Evolutionary conservation across 331 rosid genomes (phyloP).

Genomic region (Arachis monticola): DNA sequence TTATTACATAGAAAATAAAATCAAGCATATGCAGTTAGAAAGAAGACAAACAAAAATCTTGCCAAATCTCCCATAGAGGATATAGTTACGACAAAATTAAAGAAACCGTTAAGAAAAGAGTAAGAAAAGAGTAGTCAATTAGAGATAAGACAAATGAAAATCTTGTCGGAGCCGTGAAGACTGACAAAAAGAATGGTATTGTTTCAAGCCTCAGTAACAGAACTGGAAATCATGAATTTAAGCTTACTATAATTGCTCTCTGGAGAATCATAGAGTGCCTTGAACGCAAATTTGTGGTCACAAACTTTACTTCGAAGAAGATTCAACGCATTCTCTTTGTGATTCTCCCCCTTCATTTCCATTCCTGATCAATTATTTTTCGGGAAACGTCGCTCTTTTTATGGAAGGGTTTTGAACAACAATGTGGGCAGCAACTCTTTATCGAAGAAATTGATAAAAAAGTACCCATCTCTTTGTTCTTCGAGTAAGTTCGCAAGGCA

Average conservation of each 20-base stretch:
- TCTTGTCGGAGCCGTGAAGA: slow-evolving; percentile 87
- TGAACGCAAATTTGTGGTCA: slow-evolving; percentile 60
- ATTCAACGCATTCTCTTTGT: slow-evolving; percentile 53
- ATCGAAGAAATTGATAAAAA: slow-evolving; percentile 62
- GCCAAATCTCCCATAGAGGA: slow-evolving; percentile 56
- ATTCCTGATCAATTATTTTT: slow-evolving; percentile 39
- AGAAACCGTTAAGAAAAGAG: not conserved
- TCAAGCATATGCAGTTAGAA: too few species aligned
- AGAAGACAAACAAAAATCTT: too few species aligned
- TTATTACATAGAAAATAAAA: not conserved
- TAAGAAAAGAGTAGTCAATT: not conserved
- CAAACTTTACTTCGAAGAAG: slow-evolving; percentile 68
- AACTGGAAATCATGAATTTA: slow-evolving; percentile 80
- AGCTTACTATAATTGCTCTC: slow-evolving; percentile 78
- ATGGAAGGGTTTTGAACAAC: slow-evolving; percentile 84
- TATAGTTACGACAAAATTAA: not conserved
- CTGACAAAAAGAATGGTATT: slow-evolving; percentile 88
- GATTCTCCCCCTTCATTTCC: slow-evolving; percentile 54
- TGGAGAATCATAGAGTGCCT: slow-evolving; percentile 51
- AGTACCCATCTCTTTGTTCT: slow-evolving; percentile 82
- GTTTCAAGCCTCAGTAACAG: slow-evolving; percentile 84
- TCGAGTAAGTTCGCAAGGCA: slow-evolving; percentile 89
- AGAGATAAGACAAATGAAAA: slow-evolving; percentile 47
- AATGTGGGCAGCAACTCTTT: slow-evolving; percentile 70
- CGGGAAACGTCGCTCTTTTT: slow-evolving; percentile 51